These are phyloP conservation scores for Malassezia yamatoensis DNA, from an alignment of 1,284 basidiomycete genomes.

Conservation along the genomic window DNA sequence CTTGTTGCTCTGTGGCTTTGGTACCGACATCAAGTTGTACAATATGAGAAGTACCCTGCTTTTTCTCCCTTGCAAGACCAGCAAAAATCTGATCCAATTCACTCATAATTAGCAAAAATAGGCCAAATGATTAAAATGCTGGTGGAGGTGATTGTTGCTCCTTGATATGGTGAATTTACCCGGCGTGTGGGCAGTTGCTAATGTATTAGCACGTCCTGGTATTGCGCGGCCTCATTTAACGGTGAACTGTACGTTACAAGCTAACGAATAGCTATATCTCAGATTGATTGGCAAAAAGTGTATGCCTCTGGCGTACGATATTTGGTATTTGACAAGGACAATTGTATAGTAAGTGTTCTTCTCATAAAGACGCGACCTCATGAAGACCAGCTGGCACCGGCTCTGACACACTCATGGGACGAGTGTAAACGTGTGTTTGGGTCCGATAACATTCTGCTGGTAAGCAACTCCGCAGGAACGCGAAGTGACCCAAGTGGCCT, in stretches of 20 bases:
- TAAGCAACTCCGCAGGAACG: slow-evolving; percentile 87
- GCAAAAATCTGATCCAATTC: slow-evolving; percentile 17
- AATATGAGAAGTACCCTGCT: background rate
- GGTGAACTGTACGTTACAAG: slow-evolving; percentile 52
- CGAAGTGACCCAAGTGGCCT: slow-evolving; percentile 65
- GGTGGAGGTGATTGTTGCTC: background rate
- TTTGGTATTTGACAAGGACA: slow-evolving; percentile 92
- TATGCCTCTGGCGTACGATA: slow-evolving; percentile 68
- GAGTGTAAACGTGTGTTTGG: slow-evolving; percentile 66
- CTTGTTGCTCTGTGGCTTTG: too few species aligned
- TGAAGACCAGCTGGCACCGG: slow-evolving; percentile 27
- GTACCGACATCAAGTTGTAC: too few species aligned
- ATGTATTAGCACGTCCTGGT: slow-evolving; percentile 63
- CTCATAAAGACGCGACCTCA: slow-evolving; percentile 38
- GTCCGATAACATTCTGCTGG: slow-evolving; percentile 68
- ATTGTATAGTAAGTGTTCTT: slow-evolving; percentile 64
- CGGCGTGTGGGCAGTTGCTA: slow-evolving; percentile 64
- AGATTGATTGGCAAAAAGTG: slow-evolving; percentile 72
- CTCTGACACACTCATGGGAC: slow-evolving; percentile 62
- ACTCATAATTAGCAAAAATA: slow-evolving; percentile 6
- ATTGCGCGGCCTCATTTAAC: slow-evolving; percentile 63
- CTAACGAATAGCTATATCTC: slow-evolving; percentile 59
- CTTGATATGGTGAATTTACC: slow-evolving; percentile 55
- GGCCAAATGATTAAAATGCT: background rate
- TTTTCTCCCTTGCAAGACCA: background rate